Percentiles rank a stretch among this genome's conserved stretches.
Conservation (phyloP, 2,329 filamentous ascomycete species). For the Drechslera avenae region DNA sequence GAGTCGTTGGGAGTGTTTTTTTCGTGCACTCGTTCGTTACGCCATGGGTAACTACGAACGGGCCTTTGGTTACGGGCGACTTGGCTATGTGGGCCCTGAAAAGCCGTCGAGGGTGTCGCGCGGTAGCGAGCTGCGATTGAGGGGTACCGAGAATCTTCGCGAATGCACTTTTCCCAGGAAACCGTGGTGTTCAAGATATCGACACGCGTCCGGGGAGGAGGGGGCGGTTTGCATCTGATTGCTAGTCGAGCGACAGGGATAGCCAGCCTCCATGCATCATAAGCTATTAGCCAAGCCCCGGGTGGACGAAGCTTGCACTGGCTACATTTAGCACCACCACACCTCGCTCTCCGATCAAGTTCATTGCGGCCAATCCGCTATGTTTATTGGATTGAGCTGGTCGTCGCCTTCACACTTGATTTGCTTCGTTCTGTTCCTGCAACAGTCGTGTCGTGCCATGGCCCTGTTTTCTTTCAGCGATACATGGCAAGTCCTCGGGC, state of each 20-base stretch:
- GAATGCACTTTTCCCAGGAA: conserved; percentile 6
- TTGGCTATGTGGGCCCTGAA: not conserved
- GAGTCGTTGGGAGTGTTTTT: conserved; percentile 16
- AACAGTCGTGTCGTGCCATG: conserved; percentile 22
- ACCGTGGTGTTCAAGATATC: conserved; percentile 22
- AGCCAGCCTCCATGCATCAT: conserved; percentile 13
- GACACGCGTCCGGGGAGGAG: conserved; percentile 32
- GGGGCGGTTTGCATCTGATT: conserved; percentile 26
- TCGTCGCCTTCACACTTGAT: conserved; percentile 9
- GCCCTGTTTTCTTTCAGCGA: conserved; percentile 41
- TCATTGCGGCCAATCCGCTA: not conserved
- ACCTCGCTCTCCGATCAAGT: not conserved
- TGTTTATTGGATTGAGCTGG: conserved; percentile 4
- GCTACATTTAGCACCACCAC: conserved; percentile 3
- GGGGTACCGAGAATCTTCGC: conserved; percentile 2
- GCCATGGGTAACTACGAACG: conserved; percentile 35
- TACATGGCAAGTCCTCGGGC: conserved; percentile 60
- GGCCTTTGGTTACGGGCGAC: conserved; percentile 3
- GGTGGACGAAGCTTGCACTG: conserved; percentile 6
- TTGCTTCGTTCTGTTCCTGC: conserved; percentile 9
- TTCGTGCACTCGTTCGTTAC: conserved; percentile 29
- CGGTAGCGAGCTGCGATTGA: conserved; percentile 3
- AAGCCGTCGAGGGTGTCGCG: conserved; percentile 1
- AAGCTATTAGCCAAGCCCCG: conserved; percentile 23
- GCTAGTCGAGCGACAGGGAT: conserved; percentile 21